A percentile compares a stretch with the other conserved stretches of the same genome.
Evolutionary conservation across 1,284 basidiomycete species (phyloP).

Genomic region (Phellopilus nigrolimitatus): DNA sequence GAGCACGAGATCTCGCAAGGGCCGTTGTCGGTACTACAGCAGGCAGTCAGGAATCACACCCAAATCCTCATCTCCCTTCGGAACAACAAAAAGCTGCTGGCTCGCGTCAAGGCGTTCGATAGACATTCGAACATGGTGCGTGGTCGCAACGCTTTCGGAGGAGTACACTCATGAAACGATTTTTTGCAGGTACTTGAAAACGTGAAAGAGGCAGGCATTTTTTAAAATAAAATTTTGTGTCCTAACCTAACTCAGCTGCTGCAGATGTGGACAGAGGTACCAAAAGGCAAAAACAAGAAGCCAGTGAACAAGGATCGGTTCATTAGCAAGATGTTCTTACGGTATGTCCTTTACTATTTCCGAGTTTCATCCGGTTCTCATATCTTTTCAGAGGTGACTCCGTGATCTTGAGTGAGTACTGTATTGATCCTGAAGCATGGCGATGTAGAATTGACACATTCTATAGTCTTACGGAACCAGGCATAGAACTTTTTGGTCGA

Average conservation of each 20-base stretch:
- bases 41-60: conserved; percentile 95
- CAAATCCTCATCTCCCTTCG: conserved; percentile 96
- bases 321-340: conserved; percentile 96
- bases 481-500: conserved; percentile 41
- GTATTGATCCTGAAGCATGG: neutral
- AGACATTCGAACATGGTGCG: conserved; percentile 97
- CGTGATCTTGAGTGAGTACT: conserved; percentile 81
- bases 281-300: conserved; percentile 98
- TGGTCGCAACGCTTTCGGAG: conserved; percentile 13
- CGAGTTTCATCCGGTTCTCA: conserved; percentile 3
- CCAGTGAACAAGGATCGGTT: conserved; percentile 99
- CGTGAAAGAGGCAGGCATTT: conserved; percentile 75
- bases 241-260: neutral
- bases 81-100: conserved; percentile 98
- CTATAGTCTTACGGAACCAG: conserved; percentile 79
- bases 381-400: conserved; percentile 73
- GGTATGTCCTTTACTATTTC: conserved; percentile 39
- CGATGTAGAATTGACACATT: conserved; percentile 16
- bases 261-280: conserved; percentile 98
- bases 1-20: conserved; percentile 97
- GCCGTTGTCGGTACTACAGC: conserved; percentile 95
- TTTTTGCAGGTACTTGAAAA: conserved; percentile 81
- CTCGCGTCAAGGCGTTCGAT: conserved; percentile 98
- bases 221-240: neutral
- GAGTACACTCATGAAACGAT: neutral